A percentile compares a stretch with the other conserved stretches of the same genome.
Conservation (phyloP, 129 eudicot genomes). For the Helianthus annuus region DNA sequence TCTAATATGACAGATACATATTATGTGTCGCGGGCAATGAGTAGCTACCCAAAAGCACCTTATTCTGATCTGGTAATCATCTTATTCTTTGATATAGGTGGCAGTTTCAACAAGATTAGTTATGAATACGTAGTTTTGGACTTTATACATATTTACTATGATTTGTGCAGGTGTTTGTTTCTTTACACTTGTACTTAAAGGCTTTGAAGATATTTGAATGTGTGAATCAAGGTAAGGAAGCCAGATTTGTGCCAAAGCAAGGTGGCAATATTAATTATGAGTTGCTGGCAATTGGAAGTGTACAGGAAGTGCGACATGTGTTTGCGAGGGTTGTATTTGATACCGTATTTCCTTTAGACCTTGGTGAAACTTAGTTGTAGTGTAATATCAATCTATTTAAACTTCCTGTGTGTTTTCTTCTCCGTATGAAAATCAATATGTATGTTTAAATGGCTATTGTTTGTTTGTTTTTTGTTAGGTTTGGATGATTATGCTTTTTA, state of each 20-base stretch:
- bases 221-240: constrained; percentile 52
- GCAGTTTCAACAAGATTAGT: not conserved
- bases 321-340: constrained; percentile 92
- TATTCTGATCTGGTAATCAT: constrained; percentile 64
- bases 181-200: constrained; percentile 54
- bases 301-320: constrained; percentile 78
- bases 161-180: constrained; percentile 67
- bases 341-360: constrained; percentile 61
- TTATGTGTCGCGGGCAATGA: constrained; percentile 72
- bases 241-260: constrained; percentile 57
- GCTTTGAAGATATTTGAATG: constrained; percentile 75
- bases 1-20: constrained; percentile 59
- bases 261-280: constrained; percentile 70
- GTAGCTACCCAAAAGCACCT: constrained; percentile 70
- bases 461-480: too few relatives aligned
- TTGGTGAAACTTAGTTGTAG: not conserved
- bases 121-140: not conserved
- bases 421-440: too few relatives aligned
- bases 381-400: not conserved
- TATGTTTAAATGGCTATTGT: too few relatives aligned
- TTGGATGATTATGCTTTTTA: too few relatives aligned
- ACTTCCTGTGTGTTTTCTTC: too few relatives aligned
- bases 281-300: constrained; percentile 58
- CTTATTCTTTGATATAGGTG: not conserved
- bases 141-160: constrained; percentile 1